These are phyloP conservation scores for Panicum miliaceum DNA, from an alignment of 176 grass and related monocot genomes.

Conservation along the genomic window DNA sequence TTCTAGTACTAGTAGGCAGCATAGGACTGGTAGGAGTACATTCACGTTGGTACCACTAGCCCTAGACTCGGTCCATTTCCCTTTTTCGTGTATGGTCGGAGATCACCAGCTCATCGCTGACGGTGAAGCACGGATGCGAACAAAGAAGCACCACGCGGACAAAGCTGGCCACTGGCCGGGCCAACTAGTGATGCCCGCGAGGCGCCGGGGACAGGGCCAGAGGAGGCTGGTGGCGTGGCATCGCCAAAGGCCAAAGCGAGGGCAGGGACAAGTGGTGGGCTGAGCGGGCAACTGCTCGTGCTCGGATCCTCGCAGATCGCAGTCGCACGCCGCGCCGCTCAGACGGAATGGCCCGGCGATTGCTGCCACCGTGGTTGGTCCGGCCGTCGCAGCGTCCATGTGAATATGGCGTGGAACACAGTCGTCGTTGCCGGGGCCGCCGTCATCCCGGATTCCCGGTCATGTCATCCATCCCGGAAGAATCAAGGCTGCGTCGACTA, in stretches of 20 bases:
- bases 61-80: no score
- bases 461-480: background rate
- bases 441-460: no score
- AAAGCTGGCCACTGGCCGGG: background rate
- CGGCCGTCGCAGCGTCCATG: constrained; percentile 9
- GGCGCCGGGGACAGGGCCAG: background rate
- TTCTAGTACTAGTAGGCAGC: no score
- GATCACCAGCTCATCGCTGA: background rate
- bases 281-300: background rate
- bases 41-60: no score
- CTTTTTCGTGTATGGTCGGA: background rate
- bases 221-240: background rate
- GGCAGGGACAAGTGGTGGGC: constrained; percentile 26
- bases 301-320: background rate
- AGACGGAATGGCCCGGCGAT: constrained; percentile 8
- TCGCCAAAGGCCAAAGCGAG: background rate
- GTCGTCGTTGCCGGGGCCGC: background rate
- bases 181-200: constrained; percentile 33
- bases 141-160: background rate
- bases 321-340: constrained; percentile 1
- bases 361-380: background rate
- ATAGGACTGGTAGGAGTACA: no score
- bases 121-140: background rate
- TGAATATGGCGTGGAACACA: background rate
- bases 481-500: background rate